Conservation (phyloP, 1,139 yeast genomes). For the Debaryomyces sp. region DNA sequence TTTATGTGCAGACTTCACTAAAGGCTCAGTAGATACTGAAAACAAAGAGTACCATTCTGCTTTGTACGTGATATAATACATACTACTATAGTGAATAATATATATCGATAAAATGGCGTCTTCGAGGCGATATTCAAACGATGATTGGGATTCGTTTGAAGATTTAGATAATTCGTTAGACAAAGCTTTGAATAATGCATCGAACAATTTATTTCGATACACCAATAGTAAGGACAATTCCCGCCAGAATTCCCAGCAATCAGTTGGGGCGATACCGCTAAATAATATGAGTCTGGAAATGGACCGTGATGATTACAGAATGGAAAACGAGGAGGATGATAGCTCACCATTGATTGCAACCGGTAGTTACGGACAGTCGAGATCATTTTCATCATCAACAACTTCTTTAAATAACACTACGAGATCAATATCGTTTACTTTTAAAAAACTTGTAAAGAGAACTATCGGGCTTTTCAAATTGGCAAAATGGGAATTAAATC, state of each 20-base stretch:
- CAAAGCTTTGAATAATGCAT: slow-evolving; percentile 44
- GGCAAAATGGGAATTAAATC: slow-evolving; percentile 31
- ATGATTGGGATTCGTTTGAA: slow-evolving; percentile 38
- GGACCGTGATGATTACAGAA: slow-evolving; percentile 8
- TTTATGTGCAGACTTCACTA: neutral
- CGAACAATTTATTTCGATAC: slow-evolving; percentile 30
- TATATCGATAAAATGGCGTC: slow-evolving; percentile 10
- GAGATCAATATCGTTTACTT: slow-evolving; percentile 17
- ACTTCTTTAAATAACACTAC: slow-evolving; percentile 19
- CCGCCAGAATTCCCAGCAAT: slow-evolving; percentile 26
- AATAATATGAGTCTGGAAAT: slow-evolving; percentile 19
- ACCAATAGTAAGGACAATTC: slow-evolving; percentile 15
- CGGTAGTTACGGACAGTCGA: slow-evolving; percentile 17
- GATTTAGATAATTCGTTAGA: slow-evolving; percentile 49
- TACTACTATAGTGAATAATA: neutral
- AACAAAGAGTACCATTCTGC: neutral
- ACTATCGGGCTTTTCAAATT: slow-evolving; percentile 24
- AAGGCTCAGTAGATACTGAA: neutral
- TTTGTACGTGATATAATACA: neutral
- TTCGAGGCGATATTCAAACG: slow-evolving; percentile 19
- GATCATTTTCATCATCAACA: slow-evolving; percentile 26
- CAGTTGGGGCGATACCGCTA: slow-evolving; percentile 33
- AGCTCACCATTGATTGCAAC: slow-evolving; percentile 32
- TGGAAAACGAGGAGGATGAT: slow-evolving; percentile 20
- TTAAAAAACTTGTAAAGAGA: slow-evolving; percentile 18